Percentiles rank a stretch among this genome's conserved stretches.
Conservation (phyloP, 495 filamentous ascomycete genomes). For the Cairneyella variabilis region DNA sequence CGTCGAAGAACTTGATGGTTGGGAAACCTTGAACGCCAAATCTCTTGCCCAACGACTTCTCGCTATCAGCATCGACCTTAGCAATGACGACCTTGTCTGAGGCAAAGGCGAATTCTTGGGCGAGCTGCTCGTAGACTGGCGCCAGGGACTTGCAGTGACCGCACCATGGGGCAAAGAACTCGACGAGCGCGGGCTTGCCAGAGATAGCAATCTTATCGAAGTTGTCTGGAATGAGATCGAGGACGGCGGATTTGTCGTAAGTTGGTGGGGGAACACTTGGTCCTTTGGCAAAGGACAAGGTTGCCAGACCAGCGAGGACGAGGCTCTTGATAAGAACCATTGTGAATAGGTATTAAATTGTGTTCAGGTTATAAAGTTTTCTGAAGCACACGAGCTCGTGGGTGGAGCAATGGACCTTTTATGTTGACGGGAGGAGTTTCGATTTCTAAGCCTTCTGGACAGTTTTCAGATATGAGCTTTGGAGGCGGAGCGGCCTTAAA, state of each 20-base stretch:
- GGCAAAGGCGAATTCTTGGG: slow-evolving; percentile 61
- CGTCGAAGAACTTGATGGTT: slow-evolving; percentile 97
- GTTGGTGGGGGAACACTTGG: slow-evolving; percentile 11
- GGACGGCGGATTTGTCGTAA: slow-evolving; percentile 54
- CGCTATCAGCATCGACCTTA: slow-evolving; percentile 92
- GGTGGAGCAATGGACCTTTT: neutral
- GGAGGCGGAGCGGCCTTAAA: too few species aligned
- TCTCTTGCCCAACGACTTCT: slow-evolving; percentile 75
- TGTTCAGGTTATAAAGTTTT: too few species aligned
- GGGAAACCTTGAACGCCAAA: slow-evolving; percentile 94
- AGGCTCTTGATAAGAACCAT: slow-evolving; percentile 49
- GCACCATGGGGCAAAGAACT: slow-evolving; percentile 99
- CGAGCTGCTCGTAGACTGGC: slow-evolving; percentile 94
- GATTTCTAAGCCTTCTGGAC: slow-evolving; percentile 16
- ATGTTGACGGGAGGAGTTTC: neutral
- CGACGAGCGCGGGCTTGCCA: slow-evolving; percentile 92
- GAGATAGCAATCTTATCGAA: slow-evolving; percentile 88
- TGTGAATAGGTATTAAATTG: too few species aligned
- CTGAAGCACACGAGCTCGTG: neutral
- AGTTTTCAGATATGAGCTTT: slow-evolving; percentile 3
- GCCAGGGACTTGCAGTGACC: slow-evolving; percentile 98
- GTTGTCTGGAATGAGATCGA: slow-evolving; percentile 83
- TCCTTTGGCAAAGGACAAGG: slow-evolving; percentile 6
- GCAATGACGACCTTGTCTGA: slow-evolving; percentile 84
- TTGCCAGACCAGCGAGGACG: slow-evolving; percentile 40